Percentiles rank a stretch among this genome's conserved stretches.
Evolutionary conservation across 495 filamentous ascomycete species (phyloP).

Genomic region (Aspergillus leporis): DNA sequence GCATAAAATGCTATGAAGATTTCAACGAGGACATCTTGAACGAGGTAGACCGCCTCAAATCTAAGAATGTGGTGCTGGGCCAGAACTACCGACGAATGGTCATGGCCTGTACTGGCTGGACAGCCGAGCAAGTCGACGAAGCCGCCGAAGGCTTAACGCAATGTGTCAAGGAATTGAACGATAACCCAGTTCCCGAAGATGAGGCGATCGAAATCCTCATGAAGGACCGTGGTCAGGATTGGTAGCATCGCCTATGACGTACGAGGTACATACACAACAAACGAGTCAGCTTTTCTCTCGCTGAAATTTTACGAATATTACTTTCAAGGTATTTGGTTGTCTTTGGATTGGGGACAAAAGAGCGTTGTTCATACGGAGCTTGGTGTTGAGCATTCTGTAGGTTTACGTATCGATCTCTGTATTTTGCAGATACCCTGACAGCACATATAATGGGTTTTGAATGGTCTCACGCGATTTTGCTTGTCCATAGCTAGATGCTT

Average conservation of each 20-base stretch:
- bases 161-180: constrained; percentile 50
- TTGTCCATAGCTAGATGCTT: background rate
- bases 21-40: constrained; percentile 37
- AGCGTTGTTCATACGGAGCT: constrained; percentile 21
- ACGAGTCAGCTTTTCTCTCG: background rate
- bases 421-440: constrained; percentile 27
- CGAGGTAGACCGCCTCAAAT: constrained; percentile 41
- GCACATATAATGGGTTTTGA: constrained; percentile 23
- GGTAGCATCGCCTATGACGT: constrained; percentile 29
- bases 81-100: constrained; percentile 51
- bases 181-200: constrained; percentile 48
- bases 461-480: constrained; percentile 4
- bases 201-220: constrained; percentile 51
- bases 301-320: constrained; percentile 1
- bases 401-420: constrained; percentile 21
- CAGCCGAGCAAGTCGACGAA: constrained; percentile 48
- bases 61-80: constrained; percentile 47
- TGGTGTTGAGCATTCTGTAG: constrained; percentile 11
- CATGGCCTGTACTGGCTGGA: constrained; percentile 50
- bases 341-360: constrained; percentile 1
- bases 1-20: constrained; percentile 34
- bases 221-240: constrained; percentile 51
- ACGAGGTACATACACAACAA: constrained; percentile 19
- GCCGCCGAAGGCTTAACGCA: constrained; percentile 48
- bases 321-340: constrained; percentile 6